A percentile compares a stretch with the other conserved stretches of the same genome.
Evolutionary conservation across 2,329 filamentous ascomycete genomes (phyloP).

Genomic region (Uncinocarpus reesii): DNA sequence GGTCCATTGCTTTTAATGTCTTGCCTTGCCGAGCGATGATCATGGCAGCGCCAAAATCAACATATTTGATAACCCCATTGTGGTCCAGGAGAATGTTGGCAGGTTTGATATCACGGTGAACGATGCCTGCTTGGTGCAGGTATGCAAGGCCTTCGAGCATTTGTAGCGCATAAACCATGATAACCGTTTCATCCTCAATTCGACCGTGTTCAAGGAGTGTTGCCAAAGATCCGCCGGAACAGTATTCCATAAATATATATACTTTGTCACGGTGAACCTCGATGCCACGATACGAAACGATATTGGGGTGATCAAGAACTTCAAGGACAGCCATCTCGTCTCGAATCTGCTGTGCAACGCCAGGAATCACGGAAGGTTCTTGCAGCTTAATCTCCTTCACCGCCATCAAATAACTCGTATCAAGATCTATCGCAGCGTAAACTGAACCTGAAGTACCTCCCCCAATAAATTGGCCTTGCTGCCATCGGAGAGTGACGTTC

Average conservation of each 20-base stretch:
- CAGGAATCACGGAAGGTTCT: slow-evolving; percentile 90
- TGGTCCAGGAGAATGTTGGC: slow-evolving; percentile 66
- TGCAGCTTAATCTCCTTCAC: slow-evolving; percentile 97
- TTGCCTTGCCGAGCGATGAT: slow-evolving; percentile 90
- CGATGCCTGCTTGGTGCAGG: slow-evolving; percentile 46
- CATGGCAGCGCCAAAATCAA: slow-evolving; percentile 96
- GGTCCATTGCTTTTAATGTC: slow-evolving; percentile 60
- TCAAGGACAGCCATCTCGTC: slow-evolving; percentile 97
- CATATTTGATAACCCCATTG: slow-evolving; percentile 97
- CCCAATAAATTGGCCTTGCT: slow-evolving; percentile 96
- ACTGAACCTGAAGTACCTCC: slow-evolving; percentile 96
- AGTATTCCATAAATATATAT: slow-evolving; percentile 99
- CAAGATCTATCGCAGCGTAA: slow-evolving; percentile 93
- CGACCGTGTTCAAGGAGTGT: slow-evolving; percentile 85
- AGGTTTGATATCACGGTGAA: slow-evolving; percentile 54
- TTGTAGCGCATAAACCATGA: slow-evolving; percentile 61
- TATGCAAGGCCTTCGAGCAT: slow-evolving; percentile 49
- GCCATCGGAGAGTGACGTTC: slow-evolving; percentile 93
- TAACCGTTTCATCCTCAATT: slow-evolving; percentile 52
- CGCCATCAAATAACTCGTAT: slow-evolving; percentile 92
- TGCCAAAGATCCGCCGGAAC: slow-evolving; percentile 85
- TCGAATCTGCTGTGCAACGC: slow-evolving; percentile 83
- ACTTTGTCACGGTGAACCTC: slow-evolving; percentile 97
- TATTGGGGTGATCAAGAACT: slow-evolving; percentile 91
- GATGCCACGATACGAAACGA: slow-evolving; percentile 95